Conservation (phyloP, 345 rosid species). For the Raphanus raphanistrum region DNA sequence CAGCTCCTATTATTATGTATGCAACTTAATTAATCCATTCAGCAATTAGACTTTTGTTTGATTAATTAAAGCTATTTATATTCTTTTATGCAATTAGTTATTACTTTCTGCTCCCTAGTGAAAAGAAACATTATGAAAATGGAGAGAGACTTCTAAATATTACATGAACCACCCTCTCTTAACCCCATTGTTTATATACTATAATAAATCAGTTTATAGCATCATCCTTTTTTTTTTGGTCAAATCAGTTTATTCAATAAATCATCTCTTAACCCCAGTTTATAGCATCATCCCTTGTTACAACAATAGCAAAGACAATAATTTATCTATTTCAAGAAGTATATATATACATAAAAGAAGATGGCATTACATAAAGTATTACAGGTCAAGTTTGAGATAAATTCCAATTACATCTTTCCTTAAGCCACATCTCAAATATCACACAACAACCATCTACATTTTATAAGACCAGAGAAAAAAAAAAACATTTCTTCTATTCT, state of each 20-base stretch:
- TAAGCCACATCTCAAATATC: slow-evolving; percentile 22
- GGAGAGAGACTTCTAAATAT: background rate
- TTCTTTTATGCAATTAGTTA: background rate
- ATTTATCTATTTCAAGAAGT: background rate
- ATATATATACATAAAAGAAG: background rate
- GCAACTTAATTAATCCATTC: background rate
- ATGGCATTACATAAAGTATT: background rate
- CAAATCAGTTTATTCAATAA: too few relatives aligned
- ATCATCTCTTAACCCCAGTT: background rate
- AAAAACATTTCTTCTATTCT: slow-evolving; percentile 27
- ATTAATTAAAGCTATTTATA: background rate
- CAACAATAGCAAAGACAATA: background rate
- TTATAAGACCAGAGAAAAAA: background rate
- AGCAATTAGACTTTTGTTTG: background rate
- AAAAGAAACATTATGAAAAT: background rate
- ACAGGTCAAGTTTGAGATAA: slow-evolving; percentile 11
- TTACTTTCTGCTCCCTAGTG: background rate
- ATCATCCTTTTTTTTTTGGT: too few relatives aligned
- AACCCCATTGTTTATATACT: background rate
- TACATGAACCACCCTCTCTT: background rate
- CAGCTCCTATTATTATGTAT: slow-evolving; percentile 1
- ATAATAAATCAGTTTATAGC: background rate
- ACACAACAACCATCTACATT: slow-evolving; percentile 29
- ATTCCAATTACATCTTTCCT: slow-evolving; percentile 25
- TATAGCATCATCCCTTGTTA: background rate